Evolutionary conservation across 2,329 filamentous ascomycete species (phyloP).

Genomic region (Paradendryphiella salina): DNA sequence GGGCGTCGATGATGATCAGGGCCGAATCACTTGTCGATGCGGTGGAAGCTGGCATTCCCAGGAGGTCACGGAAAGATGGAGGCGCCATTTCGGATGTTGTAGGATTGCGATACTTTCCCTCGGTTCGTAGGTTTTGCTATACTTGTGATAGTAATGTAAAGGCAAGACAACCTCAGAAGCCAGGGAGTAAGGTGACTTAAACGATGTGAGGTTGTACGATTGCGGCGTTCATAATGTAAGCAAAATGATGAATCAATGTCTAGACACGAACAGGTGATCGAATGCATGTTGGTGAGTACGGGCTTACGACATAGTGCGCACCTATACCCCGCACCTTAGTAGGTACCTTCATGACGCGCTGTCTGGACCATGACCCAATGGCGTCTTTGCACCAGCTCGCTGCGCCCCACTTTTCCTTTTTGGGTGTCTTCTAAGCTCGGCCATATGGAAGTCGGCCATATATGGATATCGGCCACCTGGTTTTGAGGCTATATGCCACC

Average conservation of each 20-base stretch:
- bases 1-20: constrained; percentile 11
- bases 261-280: neutral
- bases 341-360: constrained; percentile 8
- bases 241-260: neutral
- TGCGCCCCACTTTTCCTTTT: too few species aligned
- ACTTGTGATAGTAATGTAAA: neutral
- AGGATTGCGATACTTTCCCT: neutral
- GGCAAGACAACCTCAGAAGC: too few species aligned
- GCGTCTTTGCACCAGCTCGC: neutral
- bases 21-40: constrained; percentile 60
- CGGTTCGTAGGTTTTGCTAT: neutral
- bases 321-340: constrained; percentile 1
- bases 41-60: constrained; percentile 60
- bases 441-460: too few species aligned
- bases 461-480: too few species aligned
- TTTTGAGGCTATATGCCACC: too few species aligned
- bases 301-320: neutral
- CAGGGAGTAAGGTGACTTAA: too few species aligned
- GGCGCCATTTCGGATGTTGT: constrained; percentile 8
- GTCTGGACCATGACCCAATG: neutral
- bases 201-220: too few species aligned
- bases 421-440: too few species aligned
- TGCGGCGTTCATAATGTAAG: neutral
- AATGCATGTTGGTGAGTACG: neutral
- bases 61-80: constrained; percentile 53